phyloP scores from a whole-genome alignment of 2,329 filamentous ascomycete species.

The Myriosclerotinia curreyana region DNA sequence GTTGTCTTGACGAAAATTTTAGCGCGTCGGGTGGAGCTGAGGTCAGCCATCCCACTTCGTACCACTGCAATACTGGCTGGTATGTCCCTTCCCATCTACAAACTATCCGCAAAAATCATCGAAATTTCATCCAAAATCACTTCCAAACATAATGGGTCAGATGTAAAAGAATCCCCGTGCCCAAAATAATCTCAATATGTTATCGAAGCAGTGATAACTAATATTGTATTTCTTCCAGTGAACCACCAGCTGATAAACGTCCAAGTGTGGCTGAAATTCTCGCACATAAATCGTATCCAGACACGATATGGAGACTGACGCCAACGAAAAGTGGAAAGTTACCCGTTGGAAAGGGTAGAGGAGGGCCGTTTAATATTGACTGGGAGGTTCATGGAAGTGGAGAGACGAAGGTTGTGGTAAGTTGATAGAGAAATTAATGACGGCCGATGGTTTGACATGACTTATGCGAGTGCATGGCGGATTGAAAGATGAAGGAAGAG shows the following conservation, averaged over 20 bases:
- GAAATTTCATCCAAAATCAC: neutral
- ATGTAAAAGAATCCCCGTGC: neutral
- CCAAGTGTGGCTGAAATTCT: slow-evolving; percentile 55
- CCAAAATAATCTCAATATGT: neutral
- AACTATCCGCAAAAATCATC: neutral
- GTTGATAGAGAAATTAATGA: too few relatives aligned
- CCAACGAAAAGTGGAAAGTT: slow-evolving; percentile 60
- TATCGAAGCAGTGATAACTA: neutral
- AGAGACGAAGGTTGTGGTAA: slow-evolving; percentile 66
- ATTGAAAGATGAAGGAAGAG: slow-evolving; percentile 14
- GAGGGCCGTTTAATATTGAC: slow-evolving; percentile 71
- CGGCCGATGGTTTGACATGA: too few relatives aligned
- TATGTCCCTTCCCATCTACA: neutral
- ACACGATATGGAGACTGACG: slow-evolving; percentile 66
- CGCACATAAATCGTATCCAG: slow-evolving; percentile 63
- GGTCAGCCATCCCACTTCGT: neutral
- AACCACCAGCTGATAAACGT: slow-evolving; percentile 24
- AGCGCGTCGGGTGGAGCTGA: neutral
- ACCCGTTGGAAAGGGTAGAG: slow-evolving; percentile 64
- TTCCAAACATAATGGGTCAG: neutral
- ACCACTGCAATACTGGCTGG: too few relatives aligned
- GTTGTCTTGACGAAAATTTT: neutral
- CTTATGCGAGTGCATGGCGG: neutral
- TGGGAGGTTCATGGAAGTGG: slow-evolving; percentile 81
- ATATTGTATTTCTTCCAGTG: slow-evolving; percentile 10